phyloP scores from a whole-genome alignment of 192 early-diverging fungal genomes.

The Rhizophagus sp. region DNA sequence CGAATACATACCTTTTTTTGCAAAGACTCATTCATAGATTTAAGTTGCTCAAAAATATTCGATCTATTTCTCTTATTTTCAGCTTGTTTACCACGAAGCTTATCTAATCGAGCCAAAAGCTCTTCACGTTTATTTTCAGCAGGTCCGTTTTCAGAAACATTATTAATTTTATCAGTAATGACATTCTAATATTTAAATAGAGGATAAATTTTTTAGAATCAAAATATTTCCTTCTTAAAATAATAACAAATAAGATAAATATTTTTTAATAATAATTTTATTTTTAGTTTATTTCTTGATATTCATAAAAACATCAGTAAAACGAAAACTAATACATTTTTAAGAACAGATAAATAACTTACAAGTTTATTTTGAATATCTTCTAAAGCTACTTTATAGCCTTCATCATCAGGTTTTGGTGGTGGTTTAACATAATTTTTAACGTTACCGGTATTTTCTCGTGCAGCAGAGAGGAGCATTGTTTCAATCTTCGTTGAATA shows the following conservation, averaged over 20 bases:
- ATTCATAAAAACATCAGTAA: neutral
- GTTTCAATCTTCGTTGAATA: neutral
- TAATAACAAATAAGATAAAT: too few species aligned
- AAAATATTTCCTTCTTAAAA: neutral
- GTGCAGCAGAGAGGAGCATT: neutral
- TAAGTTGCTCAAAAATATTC: constrained; percentile 74
- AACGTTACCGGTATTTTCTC: neutral
- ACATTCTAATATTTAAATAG: constrained; percentile 47
- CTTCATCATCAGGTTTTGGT: constrained; percentile 51
- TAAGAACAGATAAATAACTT: constrained; percentile 53
- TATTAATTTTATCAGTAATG: constrained; percentile 56
- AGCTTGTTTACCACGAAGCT: constrained; percentile 70
- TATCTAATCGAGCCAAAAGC: constrained; percentile 61
- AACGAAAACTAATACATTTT: constrained; percentile 25
- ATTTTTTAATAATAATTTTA: too few species aligned
- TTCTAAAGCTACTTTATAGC: constrained; percentile 49
- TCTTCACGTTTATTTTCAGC: constrained; percentile 59
- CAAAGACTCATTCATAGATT: constrained; percentile 68
- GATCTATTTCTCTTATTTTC: constrained; percentile 67
- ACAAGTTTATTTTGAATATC: constrained; percentile 60
- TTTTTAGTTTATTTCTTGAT: too few species aligned
- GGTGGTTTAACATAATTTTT: constrained; percentile 34
- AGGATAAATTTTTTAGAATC: neutral
- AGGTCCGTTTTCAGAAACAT: constrained; percentile 55
- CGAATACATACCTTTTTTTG: constrained; percentile 71